Base-by-base conservation (phyloP, 2,329 filamentous ascomycete genomes). In the Sarocladium brachiariae region DNA sequence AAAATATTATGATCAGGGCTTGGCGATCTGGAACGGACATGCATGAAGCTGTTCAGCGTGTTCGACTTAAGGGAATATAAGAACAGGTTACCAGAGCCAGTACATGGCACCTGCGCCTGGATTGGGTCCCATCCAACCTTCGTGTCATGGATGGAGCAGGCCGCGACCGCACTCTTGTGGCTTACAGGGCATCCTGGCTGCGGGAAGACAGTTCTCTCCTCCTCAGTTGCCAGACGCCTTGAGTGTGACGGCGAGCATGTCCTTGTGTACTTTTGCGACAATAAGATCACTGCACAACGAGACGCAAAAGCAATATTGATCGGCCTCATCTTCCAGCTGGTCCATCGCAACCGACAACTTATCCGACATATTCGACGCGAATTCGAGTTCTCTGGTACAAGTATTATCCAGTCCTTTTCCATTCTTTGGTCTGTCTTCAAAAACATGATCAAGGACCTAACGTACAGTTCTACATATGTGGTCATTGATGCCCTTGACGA, bases 401-500 rank as follows among this genome's bases (percentile, higher is more conserved):
- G 59, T 43, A 60, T 70, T n/a, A 55, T 59, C 21, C 54, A 62
- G 11, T 67, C 63, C 9, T 66, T 69, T 54, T 55, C 60, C 7
- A 58, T 58, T 14, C 61, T 70, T 1, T 70, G 65, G 66, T 55
- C 56, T 35, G 54, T 68, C 21, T 69, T 69, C 51, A 37, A 61
- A 13, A 58, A 56, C 21, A 62, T 69, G 45, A 51, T 61, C 11
- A 55, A 51, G 5, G 64, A 69, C 46, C 61, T 56, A 3, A 61
- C 57, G 38, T 52, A 49, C 23, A 61, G 61, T 3, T 24, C 58
- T 7, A 39, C 67, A 11, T 61, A 54, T 33, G 51, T 70, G 25
- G 63, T 70, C 16, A 56, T 70, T 24, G 67, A 71, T 51, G 66
- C 65, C 5, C 58, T 71, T 48, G 67, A 70, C 57, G 66, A 70